phyloP scores from a whole-genome alignment of 768 basidiomycete genomes.

The Boletales sp. region DNA sequence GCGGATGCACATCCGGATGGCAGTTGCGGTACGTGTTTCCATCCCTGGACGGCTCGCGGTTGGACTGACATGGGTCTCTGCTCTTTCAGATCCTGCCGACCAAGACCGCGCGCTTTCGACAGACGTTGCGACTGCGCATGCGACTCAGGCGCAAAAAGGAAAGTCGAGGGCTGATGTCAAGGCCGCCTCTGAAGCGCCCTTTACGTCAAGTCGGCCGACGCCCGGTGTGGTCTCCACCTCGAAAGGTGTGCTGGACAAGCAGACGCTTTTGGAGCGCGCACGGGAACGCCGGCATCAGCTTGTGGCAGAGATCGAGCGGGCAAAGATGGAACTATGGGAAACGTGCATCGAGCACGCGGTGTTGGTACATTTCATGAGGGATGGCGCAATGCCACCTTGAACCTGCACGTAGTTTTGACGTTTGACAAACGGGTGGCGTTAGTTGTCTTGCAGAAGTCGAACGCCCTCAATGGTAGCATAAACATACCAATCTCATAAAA shows the following conservation, averaged over 20 bases:
- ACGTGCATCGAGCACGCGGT: slow-evolving; percentile 67
- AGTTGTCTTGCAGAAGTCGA: too few species aligned
- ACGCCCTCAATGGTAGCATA: not conserved
- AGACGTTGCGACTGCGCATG: too few species aligned
- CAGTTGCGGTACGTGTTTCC: slow-evolving; percentile 6
- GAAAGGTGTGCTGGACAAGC: slow-evolving; percentile 27
- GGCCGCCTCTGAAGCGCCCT: not conserved
- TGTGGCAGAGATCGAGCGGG: slow-evolving; percentile 50
- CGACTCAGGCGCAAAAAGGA: slow-evolving; percentile 12
- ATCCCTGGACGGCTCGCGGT: not conserved
- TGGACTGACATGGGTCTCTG: too few species aligned
- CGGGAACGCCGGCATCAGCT: slow-evolving; percentile 51
- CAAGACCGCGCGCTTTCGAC: not conserved
- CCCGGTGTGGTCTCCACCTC: not conserved
- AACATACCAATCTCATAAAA: not conserved
- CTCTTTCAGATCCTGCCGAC: slow-evolving; percentile 3
- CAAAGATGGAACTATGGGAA: slow-evolving; percentile 72
- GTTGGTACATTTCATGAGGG: slow-evolving; percentile 45
- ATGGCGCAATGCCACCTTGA: slow-evolving; percentile 9
- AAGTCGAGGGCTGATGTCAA: slow-evolving; percentile 9
- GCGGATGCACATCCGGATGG: slow-evolving; percentile 9
- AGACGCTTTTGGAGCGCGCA: slow-evolving; percentile 50
- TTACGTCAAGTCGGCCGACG: slow-evolving; percentile 1
- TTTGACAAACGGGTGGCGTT: too few species aligned
- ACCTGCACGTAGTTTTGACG: not conserved